phyloP scores from a whole-genome alignment of 1,284 basidiomycete genomes.

The Sanghuangporus weigelae region DNA sequence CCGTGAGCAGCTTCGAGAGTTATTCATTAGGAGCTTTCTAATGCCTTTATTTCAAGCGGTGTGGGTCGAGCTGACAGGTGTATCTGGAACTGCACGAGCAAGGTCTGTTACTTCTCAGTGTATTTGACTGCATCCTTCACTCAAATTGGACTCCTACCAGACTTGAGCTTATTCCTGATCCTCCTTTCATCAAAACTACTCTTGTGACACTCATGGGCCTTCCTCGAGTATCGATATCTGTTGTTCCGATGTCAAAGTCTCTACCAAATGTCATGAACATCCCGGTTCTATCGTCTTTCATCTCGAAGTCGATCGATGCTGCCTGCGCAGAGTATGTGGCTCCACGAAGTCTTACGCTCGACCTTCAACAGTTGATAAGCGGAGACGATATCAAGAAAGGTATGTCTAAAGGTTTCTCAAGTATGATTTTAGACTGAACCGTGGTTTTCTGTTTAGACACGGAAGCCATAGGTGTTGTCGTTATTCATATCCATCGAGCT shows the following conservation, averaged over 20 bases:
- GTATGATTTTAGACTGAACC: background rate
- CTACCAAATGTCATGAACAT: constrained; percentile 80
- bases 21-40: constrained; percentile 22
- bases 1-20: constrained; percentile 27
- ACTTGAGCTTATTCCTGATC: constrained; percentile 76
- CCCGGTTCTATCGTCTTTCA: constrained; percentile 70
- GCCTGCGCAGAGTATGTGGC: constrained; percentile 58
- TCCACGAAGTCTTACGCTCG: constrained; percentile 69
- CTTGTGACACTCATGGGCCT: constrained; percentile 72
- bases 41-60: constrained; percentile 39
- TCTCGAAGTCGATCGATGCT: constrained; percentile 72
- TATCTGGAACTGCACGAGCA: constrained; percentile 62
- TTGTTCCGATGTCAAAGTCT: constrained; percentile 61
- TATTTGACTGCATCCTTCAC: background rate
- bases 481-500: constrained; percentile 65
- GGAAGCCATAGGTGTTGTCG: constrained; percentile 59
- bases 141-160: constrained; percentile 27
- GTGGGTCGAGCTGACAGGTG: constrained; percentile 77
- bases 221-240: constrained; percentile 70
- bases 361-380: constrained; percentile 63
- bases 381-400: constrained; percentile 49
- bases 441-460: constrained; percentile 41
- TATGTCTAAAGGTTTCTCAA: constrained; percentile 3
- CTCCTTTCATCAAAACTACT: constrained; percentile 48
- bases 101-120: background rate